Evolutionary conservation across 176 grass and related monocot genomes (phyloP).

Genomic region (Oryza punctata): DNA sequence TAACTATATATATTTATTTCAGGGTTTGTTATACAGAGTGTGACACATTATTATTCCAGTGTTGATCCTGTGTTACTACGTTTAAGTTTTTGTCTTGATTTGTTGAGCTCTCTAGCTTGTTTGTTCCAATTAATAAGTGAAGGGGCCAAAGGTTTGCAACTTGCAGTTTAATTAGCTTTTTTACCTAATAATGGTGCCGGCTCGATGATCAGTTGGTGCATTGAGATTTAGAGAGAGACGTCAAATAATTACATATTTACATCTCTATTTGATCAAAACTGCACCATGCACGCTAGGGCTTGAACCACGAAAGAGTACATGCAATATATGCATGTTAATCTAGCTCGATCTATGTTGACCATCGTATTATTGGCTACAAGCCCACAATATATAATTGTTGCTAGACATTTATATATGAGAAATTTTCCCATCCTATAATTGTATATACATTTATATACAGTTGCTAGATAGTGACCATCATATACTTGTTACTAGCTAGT

Average conservation of each 20-base stretch:
- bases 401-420: too few relatives aligned
- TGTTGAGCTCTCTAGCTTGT: background rate
- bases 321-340: too few relatives aligned
- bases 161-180: background rate
- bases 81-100: slow-evolving; percentile 3
- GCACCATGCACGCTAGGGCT: background rate
- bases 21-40: background rate
- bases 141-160: background rate
- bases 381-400: too few relatives aligned
- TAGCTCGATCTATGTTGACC: too few relatives aligned
- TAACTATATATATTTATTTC: slow-evolving; percentile 24
- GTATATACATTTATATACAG: too few relatives aligned
- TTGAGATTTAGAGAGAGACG: too few relatives aligned
- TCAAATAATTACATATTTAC: too few relatives aligned
- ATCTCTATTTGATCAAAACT: too few relatives aligned
- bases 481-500: too few relatives aligned
- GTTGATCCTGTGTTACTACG: background rate
- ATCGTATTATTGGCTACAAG: too few relatives aligned
- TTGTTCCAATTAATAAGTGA: background rate
- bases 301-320: background rate
- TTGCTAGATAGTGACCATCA: too few relatives aligned
- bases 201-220: background rate
- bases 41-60: slow-evolving; percentile 16
- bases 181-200: background rate
- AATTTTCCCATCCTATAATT: too few relatives aligned